Evolutionary conservation across 164 flowering plant species (phyloP).

Genomic region (Annona cherimola): DNA sequence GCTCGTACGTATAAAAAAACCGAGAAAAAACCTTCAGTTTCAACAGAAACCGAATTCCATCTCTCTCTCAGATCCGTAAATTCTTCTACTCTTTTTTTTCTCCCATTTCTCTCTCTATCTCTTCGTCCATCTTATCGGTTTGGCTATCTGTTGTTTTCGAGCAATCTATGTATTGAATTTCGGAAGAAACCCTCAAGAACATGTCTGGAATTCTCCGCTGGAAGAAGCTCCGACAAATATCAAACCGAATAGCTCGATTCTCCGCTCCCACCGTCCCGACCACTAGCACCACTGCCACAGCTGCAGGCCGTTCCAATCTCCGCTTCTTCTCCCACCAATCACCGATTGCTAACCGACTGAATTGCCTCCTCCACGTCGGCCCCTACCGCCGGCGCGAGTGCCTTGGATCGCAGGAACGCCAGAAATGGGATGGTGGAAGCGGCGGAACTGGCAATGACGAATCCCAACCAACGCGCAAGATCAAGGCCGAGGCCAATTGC

Average conservation of each 20-base stretch:
- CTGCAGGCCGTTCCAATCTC: background rate
- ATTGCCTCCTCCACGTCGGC: constrained; percentile 21
- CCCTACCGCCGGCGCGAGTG: constrained; percentile 28
- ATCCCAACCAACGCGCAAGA: constrained; percentile 34
- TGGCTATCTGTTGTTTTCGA: background rate
- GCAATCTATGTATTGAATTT: background rate
- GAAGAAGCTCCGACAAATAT: constrained; percentile 21
- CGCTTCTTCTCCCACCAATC: constrained; percentile 21
- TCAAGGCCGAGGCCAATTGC: constrained; percentile 73
- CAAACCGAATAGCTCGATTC: constrained; percentile 8
- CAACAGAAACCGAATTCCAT: background rate
- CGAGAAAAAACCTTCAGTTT: background rate
- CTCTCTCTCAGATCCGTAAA: background rate
- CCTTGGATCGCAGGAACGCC: constrained; percentile 54
- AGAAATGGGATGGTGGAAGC: constrained; percentile 59
- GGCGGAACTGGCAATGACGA: constrained; percentile 25
- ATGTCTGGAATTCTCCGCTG: constrained; percentile 30
- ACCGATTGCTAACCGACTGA: constrained; percentile 32
- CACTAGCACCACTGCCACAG: background rate
- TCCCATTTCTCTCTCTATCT: background rate
- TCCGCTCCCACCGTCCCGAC: background rate
- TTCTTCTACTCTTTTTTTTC: background rate
- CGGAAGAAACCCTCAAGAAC: background rate
- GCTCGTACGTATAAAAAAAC: too few species aligned
- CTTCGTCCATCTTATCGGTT: background rate